phyloP scores from a whole-genome alignment of 2,329 filamentous ascomycete species.

The Bertia moriformis region DNA sequence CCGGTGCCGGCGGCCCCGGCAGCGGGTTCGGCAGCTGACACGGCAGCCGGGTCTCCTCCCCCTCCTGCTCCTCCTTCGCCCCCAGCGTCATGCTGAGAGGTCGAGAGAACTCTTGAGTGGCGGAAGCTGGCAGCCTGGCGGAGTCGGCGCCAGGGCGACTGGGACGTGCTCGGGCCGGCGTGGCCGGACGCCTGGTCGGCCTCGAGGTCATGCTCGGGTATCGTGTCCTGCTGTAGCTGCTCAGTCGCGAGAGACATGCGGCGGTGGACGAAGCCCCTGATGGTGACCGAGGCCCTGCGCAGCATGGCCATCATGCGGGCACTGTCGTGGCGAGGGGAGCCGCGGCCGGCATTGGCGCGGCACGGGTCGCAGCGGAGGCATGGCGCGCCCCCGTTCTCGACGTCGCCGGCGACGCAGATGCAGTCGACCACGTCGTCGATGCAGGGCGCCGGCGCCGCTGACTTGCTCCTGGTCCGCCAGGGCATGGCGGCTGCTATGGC shows the following conservation, averaged over 20 bases:
- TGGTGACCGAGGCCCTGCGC: slow-evolving; percentile 36
- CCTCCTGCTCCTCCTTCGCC: slow-evolving; percentile 27
- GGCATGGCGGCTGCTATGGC: too few species aligned
- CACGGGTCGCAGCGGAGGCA: neutral
- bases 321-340: slow-evolving; percentile 11
- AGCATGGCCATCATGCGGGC: slow-evolving; percentile 32
- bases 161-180: slow-evolving; percentile 27
- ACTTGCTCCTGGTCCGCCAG: neutral
- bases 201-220: neutral
- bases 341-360: slow-evolving; percentile 4
- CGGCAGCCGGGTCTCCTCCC: too few species aligned
- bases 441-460: too few species aligned
- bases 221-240: too few species aligned
- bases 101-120: slow-evolving; percentile 28
- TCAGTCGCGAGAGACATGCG: slow-evolving; percentile 23
- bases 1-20: slow-evolving; percentile 38
- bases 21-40: too few species aligned
- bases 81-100: too few species aligned
- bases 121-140: slow-evolving; percentile 35
- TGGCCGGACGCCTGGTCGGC: too few species aligned
- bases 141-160: slow-evolving; percentile 33
- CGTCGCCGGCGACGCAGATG: neutral
- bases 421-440: neutral
- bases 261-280: slow-evolving; percentile 35
- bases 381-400: too few species aligned